These are phyloP conservation scores for Zygosaccharomyces kombuchaensis DNA, from an alignment of 805 yeast species.

Conservation along the genomic window DNA sequence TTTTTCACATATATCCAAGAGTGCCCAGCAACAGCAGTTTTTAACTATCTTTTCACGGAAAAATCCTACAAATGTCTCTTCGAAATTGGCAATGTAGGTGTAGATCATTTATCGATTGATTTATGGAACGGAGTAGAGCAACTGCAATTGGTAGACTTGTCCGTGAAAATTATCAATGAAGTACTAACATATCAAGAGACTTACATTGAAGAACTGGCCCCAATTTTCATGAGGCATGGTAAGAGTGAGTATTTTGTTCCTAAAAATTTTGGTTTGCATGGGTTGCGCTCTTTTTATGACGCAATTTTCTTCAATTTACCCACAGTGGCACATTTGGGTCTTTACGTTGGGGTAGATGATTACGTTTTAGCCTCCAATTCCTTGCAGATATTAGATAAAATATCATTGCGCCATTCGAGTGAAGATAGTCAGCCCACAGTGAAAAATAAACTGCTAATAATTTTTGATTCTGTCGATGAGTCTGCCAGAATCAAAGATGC, in stretches of 20 bases:
- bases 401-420: slow-evolving; percentile 38
- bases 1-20: slow-evolving; percentile 51
- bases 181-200: slow-evolving; percentile 54
- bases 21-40: slow-evolving; percentile 64
- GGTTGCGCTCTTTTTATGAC: slow-evolving; percentile 62
- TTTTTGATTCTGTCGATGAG: slow-evolving; percentile 74
- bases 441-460: slow-evolving; percentile 60
- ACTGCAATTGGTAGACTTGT: slow-evolving; percentile 35
- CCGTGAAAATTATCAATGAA: slow-evolving; percentile 44
- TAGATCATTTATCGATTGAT: slow-evolving; percentile 44
- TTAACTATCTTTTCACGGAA: slow-evolving; percentile 60
- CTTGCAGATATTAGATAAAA: slow-evolving; percentile 46
- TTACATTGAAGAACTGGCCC: slow-evolving; percentile 43
- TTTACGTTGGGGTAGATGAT: slow-evolving; percentile 63
- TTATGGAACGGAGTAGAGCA: slow-evolving; percentile 27
- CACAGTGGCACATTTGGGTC: slow-evolving; percentile 65
- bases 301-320: slow-evolving; percentile 68
- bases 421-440: slow-evolving; percentile 38
- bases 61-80: slow-evolving; percentile 55
- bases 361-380: slow-evolving; percentile 49
- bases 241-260: slow-evolving; percentile 30
- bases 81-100: slow-evolving; percentile 51
- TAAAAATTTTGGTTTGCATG: slow-evolving; percentile 48
- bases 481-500: slow-evolving; percentile 68
- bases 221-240: slow-evolving; percentile 32